phyloP scores from a whole-genome alignment of 2,329 filamentous ascomycete species.

The Ceratocystiopsis sp. region DNA sequence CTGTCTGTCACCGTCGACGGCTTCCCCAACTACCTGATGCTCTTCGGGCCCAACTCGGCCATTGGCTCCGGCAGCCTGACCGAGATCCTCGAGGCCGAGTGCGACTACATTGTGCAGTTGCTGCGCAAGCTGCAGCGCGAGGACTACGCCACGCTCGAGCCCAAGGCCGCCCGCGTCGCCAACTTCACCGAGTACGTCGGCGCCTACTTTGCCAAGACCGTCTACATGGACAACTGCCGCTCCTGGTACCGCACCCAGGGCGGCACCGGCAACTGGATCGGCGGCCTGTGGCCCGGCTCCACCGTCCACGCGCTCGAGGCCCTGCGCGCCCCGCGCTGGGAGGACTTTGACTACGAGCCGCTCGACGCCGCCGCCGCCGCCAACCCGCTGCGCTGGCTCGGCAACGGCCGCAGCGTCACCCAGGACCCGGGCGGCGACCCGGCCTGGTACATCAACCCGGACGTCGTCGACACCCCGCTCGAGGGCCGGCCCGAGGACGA shows the following conservation, averaged over 20 bases:
- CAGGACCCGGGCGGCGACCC: slow-evolving; percentile 19
- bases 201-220: slow-evolving; percentile 24
- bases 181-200: slow-evolving; percentile 30
- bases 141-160: slow-evolving; percentile 25
- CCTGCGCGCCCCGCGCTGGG: slow-evolving; percentile 25
- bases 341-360: slow-evolving; percentile 25
- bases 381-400: slow-evolving; percentile 23
- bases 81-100: slow-evolving; percentile 28
- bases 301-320: slow-evolving; percentile 26
- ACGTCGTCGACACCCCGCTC: slow-evolving; percentile 20
- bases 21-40: slow-evolving; percentile 32
- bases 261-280: slow-evolving; percentile 21
- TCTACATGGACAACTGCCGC: slow-evolving; percentile 30
- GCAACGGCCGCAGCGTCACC: slow-evolving; percentile 24
- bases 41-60: slow-evolving; percentile 30
- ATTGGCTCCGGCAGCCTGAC: slow-evolving; percentile 30
- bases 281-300: slow-evolving; percentile 28
- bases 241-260: slow-evolving; percentile 35
- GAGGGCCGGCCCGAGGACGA: slow-evolving; percentile 21
- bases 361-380: slow-evolving; percentile 10
- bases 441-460: slow-evolving; percentile 23
- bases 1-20: slow-evolving; percentile 26
- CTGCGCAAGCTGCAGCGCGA: slow-evolving; percentile 30
- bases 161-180: slow-evolving; percentile 24
- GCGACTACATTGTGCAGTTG: slow-evolving; percentile 29